phyloP scores from a whole-genome alignment of 73 alveolate genomes.

The Paramecium primaurelia region DNA sequence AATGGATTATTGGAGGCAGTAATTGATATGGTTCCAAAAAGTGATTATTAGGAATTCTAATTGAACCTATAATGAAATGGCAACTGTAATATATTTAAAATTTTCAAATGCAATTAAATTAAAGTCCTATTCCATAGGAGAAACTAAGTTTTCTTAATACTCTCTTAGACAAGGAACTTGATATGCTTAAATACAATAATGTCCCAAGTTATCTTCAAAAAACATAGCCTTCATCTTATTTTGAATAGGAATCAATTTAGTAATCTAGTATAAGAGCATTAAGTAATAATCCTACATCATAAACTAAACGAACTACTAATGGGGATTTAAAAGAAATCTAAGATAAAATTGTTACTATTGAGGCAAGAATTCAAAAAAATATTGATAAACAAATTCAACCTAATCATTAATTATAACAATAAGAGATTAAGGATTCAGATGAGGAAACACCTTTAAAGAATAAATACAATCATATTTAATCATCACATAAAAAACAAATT shows the following conservation, averaged over 20 bases:
- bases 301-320: neutral
- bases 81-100: neutral
- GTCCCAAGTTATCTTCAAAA: neutral
- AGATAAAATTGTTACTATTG: neutral
- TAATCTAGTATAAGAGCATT: conserved; percentile 16
- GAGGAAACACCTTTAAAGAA: conserved; percentile 35
- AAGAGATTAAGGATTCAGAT: neutral
- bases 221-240: conserved; percentile 1
- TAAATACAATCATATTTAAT: neutral
- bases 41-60: conserved; percentile 18
- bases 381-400: neutral
- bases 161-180: conserved; percentile 18
- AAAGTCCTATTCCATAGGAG: conserved; percentile 20
- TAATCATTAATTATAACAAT: neutral
- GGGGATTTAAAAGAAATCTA: neutral
- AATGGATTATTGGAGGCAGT: conserved; percentile 40
- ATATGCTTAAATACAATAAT: neutral
- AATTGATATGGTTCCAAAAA: conserved; percentile 10
- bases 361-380: conserved; percentile 22
- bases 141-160: conserved; percentile 23
- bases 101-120: neutral
- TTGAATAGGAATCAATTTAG: neutral
- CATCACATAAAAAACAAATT: neutral
- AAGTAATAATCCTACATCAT: conserved; percentile 27
- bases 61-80: neutral